Evolutionary conservation across 148 eudicot species (phyloP), one percentile per base, ranked within the genome.

Genomic region (Camellia granthamiana): DNA sequence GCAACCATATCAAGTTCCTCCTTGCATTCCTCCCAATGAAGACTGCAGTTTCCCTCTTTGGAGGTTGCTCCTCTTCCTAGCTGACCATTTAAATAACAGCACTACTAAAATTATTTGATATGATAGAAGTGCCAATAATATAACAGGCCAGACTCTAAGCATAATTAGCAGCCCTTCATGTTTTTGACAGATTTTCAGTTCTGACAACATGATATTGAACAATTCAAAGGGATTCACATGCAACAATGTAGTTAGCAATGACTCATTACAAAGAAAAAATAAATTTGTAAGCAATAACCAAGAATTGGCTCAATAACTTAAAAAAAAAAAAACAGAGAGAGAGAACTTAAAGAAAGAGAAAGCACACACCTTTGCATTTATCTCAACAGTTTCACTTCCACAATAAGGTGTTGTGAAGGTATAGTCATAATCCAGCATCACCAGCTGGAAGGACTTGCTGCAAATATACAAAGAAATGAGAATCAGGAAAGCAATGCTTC

Each of bases 341-440:
- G 75, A 49, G 56, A 15, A 49, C 46, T 18, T 9, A 60, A 16
- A 77, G 38, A 75, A 52, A 12, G 72, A 80, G 75, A 42, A 62
- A 80, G 77, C 72, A 71, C 84, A 79, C 73, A 95, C 97, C 97
- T 93, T 82, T 61, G 80, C 46, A 80, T 69, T 83, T 75, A 71
- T 80, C 80, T 95, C 97, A 78, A 88, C 76, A 82, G 78, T 79
- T 88, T 87, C 92, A 84, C 95, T 93, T 77, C 99, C 99, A 88
- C 87, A 79, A 81, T 96, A 96, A 70, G 99, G 99, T 47, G 99
- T 93, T 30, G 99, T 96, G 86, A 96, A 93, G 73, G 99, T 96
- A 83, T 96, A 96, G 85, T 96, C 99, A 85, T 96, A 96, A 81
- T 96, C 97, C 82, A 96, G 86, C 78, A 91, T 88, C 78, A 96